Evolutionary conservation across 1,139 yeast genomes (phyloP), one percentile per base, ranked within the genome.

Genomic region (Eremothecium coryli): DNA sequence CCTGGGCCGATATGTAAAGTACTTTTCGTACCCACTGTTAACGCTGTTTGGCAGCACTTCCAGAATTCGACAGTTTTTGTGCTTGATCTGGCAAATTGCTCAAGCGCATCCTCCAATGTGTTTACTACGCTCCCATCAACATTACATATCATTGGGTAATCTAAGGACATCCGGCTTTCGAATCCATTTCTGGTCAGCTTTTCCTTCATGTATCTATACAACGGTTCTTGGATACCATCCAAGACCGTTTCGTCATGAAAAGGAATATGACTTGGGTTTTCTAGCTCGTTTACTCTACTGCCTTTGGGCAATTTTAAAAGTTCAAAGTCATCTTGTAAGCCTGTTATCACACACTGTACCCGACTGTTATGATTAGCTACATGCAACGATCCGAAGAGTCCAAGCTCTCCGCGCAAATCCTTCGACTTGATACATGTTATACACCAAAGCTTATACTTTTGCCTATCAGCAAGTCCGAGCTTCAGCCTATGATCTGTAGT

Each of bases 301-400:
- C 20, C 22, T 9, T 11, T 9, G 11, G 30, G 30, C 22, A 27
- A 22, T 31, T 51, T 38, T 28, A 53, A 32, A 8, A 40, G 38
- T 23, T 52, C 53, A 16, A 55, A 36, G 35, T 54, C 58, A 10
- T 43, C 46, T 6, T 41, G 45, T 4, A 51, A 38, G 6, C 60
- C 61, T 6, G 60, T 55, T 2, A 55, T 49, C 1, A 56, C 61
- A 32, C 59, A 49, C 30, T 56, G 59, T 37, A 52, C 52, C 11
- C 41, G 38, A 3, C 57, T 47, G 33, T 56, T 56, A 13, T 53
- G 50, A 35, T 55, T 52, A 5, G 60, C 60, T 7, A 57, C 44
- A 3, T 49, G 42, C 2, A 53, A 43, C 22, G 30, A 17, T 3
- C 54, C 38, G 8, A 45, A 40, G 10, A 35, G 37, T 10, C 37